Percentiles rank a stretch among this genome's conserved stretches.
These are phyloP conservation scores for Neurospora sp. DNA, from an alignment of 495 filamentous ascomycete species.

Conservation along the genomic window DNA sequence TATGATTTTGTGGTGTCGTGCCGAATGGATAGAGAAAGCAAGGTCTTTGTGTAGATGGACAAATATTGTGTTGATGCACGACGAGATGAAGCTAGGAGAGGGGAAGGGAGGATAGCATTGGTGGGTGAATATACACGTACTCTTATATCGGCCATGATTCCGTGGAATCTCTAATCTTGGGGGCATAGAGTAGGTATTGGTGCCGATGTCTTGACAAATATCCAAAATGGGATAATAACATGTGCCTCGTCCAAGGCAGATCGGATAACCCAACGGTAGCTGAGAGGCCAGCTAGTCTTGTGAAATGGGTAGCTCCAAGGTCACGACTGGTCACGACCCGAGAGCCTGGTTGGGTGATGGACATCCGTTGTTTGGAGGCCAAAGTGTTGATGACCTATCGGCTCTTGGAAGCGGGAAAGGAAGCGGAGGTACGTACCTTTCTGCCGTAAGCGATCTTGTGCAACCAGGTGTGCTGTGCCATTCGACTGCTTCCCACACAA, in stretches of 20 bases:
- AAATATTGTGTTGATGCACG: background rate
- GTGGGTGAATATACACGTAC: background rate
- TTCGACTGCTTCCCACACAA: background rate
- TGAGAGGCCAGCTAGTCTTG: background rate
- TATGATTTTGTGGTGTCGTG: background rate
- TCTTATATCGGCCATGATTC: background rate
- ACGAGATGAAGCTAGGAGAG: background rate
- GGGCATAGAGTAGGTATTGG: background rate
- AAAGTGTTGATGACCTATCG: background rate
- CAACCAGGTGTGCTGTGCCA: background rate
- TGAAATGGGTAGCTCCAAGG: background rate
- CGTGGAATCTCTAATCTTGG: background rate
- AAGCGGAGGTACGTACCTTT: background rate
- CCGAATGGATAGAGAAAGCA: background rate
- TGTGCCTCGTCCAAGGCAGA: background rate
- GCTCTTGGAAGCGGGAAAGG: background rate
- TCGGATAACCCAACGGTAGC: background rate
- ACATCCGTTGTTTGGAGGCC: background rate
- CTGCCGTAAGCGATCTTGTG: background rate
- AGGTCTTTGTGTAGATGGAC: background rate
- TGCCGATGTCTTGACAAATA: background rate
- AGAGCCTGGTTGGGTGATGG: background rate
- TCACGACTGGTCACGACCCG: background rate
- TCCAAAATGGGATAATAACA: background rate
- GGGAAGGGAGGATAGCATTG: background rate